Percentiles rank a stretch among this genome's conserved stretches.
phyloP scores from a whole-genome alignment of 2,329 filamentous ascomycete genomes.

The Ceratocystis destructans region DNA sequence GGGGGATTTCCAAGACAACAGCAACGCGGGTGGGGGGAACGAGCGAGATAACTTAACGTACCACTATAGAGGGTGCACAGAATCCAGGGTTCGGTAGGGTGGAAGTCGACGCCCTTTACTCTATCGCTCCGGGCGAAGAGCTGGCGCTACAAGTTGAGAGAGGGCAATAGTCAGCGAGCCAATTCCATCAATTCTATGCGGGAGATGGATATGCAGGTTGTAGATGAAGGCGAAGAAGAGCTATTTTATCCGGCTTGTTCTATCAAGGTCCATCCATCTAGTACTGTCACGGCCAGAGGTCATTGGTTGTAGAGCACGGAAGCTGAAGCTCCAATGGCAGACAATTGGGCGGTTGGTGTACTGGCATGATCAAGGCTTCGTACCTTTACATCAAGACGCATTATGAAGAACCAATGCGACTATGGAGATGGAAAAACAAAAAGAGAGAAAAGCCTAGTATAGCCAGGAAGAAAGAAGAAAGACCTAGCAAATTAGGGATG shows the following conservation, averaged over 20 bases:
- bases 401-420: constrained; percentile 15
- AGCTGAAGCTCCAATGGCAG: background rate
- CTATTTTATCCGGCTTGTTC: background rate
- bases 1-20: background rate
- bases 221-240: background rate
- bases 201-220: background rate
- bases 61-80: constrained; percentile 93
- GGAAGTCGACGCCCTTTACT: constrained; percentile 95
- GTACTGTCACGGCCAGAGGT: background rate
- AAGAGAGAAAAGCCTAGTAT: background rate
- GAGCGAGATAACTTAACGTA: constrained; percentile 31
- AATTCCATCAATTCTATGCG: background rate
- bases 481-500: background rate
- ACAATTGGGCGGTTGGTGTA: background rate
- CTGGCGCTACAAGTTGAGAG: constrained; percentile 28
- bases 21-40: constrained; percentile 7
- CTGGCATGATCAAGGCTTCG: background rate
- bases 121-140: constrained; percentile 70
- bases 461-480: background rate
- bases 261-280: background rate
- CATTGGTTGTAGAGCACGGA: background rate
- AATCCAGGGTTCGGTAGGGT: constrained; percentile 92
- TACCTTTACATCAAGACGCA: constrained; percentile 22
- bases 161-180: constrained; percentile 6
- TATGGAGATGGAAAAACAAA: background rate